These are phyloP conservation scores for Termitomyces sp. DNA, from an alignment of 768 basidiomycete species.

Conservation along the genomic window DNA sequence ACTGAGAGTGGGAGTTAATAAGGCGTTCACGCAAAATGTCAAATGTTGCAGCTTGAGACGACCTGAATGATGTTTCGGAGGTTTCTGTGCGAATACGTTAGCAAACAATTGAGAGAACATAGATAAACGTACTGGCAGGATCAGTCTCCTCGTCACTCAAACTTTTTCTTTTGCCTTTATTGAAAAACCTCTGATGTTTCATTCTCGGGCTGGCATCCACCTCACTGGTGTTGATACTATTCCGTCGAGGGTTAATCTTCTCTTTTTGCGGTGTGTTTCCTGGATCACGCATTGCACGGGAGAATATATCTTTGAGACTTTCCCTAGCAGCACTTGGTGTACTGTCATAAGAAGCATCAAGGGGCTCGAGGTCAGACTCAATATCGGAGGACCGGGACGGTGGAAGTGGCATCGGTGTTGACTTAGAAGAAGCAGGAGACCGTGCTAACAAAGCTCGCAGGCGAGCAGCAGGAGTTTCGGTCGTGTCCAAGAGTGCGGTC, in stretches of 20 bases:
- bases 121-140: slow-evolving; percentile 40
- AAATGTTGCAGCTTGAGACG: slow-evolving; percentile 44
- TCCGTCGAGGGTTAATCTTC: slow-evolving; percentile 39
- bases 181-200: slow-evolving; percentile 34
- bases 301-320: slow-evolving; percentile 63
- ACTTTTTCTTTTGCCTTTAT: slow-evolving; percentile 54
- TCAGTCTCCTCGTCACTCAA: slow-evolving; percentile 68
- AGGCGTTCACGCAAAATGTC: slow-evolving; percentile 47
- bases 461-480: slow-evolving; percentile 54
- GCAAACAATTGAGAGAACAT: slow-evolving; percentile 8
- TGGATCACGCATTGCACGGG: slow-evolving; percentile 60
- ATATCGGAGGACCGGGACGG: slow-evolving; percentile 39
- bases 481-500: slow-evolving; percentile 18
- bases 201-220: slow-evolving; percentile 53
- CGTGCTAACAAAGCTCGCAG: slow-evolving; percentile 61
- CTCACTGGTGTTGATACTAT: slow-evolving; percentile 59
- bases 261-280: slow-evolving; percentile 62
- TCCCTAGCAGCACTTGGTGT: slow-evolving; percentile 51
- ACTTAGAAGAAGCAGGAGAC: slow-evolving; percentile 35
- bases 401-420: slow-evolving; percentile 23
- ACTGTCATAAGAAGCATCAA: slow-evolving; percentile 29
- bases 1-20: slow-evolving; percentile 30
- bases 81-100: slow-evolving; percentile 16
- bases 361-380: slow-evolving; percentile 59
- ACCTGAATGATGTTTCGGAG: slow-evolving; percentile 34